Evolutionary conservation across 2,329 filamentous ascomycete genomes (phyloP).

Genomic region (Calonectria leucothoes): DNA sequence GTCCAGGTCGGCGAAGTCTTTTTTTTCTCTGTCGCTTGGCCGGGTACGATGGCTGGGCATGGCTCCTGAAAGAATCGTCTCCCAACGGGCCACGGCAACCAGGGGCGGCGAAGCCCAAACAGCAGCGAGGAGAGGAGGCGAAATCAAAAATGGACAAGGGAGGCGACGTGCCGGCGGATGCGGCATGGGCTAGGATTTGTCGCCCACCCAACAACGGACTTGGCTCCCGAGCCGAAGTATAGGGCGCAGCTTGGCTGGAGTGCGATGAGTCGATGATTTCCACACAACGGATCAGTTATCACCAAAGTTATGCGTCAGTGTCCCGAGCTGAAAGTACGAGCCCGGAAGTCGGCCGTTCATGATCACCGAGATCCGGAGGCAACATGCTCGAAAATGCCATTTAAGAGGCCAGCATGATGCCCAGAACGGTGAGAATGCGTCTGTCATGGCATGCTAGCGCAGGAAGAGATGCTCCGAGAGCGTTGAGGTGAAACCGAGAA

Average conservation of each 20-base stretch:
- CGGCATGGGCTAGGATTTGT: conserved; percentile 2
- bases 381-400: neutral
- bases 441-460: too few species aligned
- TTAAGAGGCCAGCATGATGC: neutral
- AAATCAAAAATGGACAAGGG: conserved; percentile 22
- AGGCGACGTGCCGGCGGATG: conserved; percentile 7
- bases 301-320: conserved; percentile 23
- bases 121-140: conserved; percentile 11
- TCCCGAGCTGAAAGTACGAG: neutral
- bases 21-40: neutral
- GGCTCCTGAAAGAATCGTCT: conserved; percentile 4
- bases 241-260: neutral
- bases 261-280: conserved; percentile 19
- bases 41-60: neutral
- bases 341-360: conserved; percentile 26
- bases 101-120: conserved; percentile 3
- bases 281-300: conserved; percentile 9
- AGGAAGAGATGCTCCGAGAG: neutral
- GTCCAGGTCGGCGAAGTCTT: conserved; percentile 4
- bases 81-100: neutral
- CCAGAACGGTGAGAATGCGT: neutral
- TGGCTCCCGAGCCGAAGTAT: neutral
- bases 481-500: neutral
- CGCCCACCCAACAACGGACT: neutral
- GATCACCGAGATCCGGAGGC: conserved; percentile 24